Percentiles rank a stretch among this genome's conserved stretches.
phyloP scores from a whole-genome alignment of 202 grass and related monocot species.

The Cymbopogon flexuosus region DNA sequence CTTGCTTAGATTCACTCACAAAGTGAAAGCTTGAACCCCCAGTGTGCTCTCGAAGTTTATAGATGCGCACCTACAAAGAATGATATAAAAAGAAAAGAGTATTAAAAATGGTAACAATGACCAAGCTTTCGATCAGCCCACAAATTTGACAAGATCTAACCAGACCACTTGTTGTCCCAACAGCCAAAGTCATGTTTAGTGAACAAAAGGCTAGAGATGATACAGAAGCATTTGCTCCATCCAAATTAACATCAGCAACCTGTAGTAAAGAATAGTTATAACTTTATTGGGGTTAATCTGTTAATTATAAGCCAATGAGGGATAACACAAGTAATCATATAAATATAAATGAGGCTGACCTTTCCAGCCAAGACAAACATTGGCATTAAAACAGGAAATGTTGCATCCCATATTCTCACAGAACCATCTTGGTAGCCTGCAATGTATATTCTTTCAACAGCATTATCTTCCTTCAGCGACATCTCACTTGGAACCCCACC shows the following conservation, averaged over 20 bases:
- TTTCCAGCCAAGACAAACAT: constrained; percentile 86
- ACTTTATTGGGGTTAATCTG: neutral
- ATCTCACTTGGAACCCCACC: constrained; percentile 94
- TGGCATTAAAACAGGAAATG: constrained; percentile 65
- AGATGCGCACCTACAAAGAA: constrained; percentile 67
- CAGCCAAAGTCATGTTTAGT: constrained; percentile 66
- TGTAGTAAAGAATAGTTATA: constrained; percentile 36
- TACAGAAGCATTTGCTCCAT: constrained; percentile 56
- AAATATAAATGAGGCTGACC: constrained; percentile 38
- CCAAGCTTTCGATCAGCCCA: constrained; percentile 15
- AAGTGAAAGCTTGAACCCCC: constrained; percentile 73
- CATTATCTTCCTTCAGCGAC: constrained; percentile 54
- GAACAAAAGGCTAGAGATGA: constrained; percentile 75
- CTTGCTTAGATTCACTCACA: constrained; percentile 62
- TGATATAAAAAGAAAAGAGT: neutral
- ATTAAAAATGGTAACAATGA: constrained; percentile 15
- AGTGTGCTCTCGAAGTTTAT: constrained; percentile 70
- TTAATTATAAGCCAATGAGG: neutral
- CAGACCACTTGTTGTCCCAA: constrained; percentile 88
- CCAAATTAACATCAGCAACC: constrained; percentile 61
- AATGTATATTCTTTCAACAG: constrained; percentile 72
- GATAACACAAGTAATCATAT: constrained; percentile 5
- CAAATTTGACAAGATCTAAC: constrained; percentile 58
- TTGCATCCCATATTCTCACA: constrained; percentile 94
- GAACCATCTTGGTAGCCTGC: constrained; percentile 95